Evolutionary conservation across 352 stramenopile species (phyloP), one percentile per base, ranked within the genome.

Genomic region (Pythium aquatile): DNA sequence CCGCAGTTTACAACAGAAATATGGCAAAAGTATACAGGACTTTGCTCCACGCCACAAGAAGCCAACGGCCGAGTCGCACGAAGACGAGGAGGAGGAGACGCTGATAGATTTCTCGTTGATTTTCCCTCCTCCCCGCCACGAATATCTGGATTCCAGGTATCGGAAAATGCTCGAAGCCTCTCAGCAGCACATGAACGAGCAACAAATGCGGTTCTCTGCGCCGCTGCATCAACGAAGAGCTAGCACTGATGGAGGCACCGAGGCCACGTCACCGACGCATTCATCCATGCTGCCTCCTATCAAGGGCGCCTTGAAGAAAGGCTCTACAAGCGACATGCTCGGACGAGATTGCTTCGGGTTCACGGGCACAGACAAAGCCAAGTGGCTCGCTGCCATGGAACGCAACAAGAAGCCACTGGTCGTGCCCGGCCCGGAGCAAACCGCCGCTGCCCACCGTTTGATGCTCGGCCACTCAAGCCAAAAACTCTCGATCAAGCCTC

Each of bases 401-500:
- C 56, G 64, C 10, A 72, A 90, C 32, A 91, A 88, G 68, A 90
- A 90, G 26, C 72, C 83, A 13, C 66, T 88, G 9, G 73, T 77
- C 13, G 78, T 85, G 14, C 86, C 86, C 6, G 75, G 81, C 0
- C 81, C 86, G 1, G 87, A 88, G 62, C 86, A 94, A 58, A 61
- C 90, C 11, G 86, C 86, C n/a, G 80, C 81, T 7, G 86, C 84
- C 39, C 82, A 92, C 55, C 82, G 86, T 17, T 56, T 94, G 44
- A 94, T 94, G 86, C 71, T 94, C 16, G 86, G 86, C 8, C 83
- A 94, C 52, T 93, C 86, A 29, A 94, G 86, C 66, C 84, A 93
- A 59, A 91, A 89, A 57, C 65, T 85, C 16, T 87, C 80, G 26
- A 81, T 93, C 58, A 91, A 90, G 32, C 84, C 81, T 33, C 86